A percentile compares a stretch with the other conserved stretches of the same genome.
These are phyloP conservation scores for Senecio squalidus DNA, from an alignment of 140 eudicot species.

Conservation along the genomic window DNA sequence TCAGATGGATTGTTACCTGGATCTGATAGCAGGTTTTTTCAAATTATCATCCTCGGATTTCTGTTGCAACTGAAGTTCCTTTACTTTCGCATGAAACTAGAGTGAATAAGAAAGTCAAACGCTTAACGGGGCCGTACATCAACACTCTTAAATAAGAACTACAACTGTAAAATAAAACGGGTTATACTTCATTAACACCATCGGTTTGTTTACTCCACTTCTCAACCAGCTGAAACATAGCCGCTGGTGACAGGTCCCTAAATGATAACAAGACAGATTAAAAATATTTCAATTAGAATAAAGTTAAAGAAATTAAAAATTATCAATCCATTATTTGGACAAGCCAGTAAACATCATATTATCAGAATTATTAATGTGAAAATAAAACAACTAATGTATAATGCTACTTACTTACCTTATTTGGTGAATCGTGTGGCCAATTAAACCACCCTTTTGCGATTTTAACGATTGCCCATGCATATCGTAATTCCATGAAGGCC, in stretches of 20 bases:
- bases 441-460: constrained; percentile 32
- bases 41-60: constrained; percentile 28
- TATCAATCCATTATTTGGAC: neutral
- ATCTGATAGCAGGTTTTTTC: constrained; percentile 30
- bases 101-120: constrained; percentile 15
- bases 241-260: constrained; percentile 68
- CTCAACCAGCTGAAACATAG: constrained; percentile 48
- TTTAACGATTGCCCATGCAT: constrained; percentile 23
- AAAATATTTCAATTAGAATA: too few relatives aligned
- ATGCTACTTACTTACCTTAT: constrained; percentile 42
- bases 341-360: neutral
- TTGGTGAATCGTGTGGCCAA: constrained; percentile 39
- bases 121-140: constrained; percentile 2
- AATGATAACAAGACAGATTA: constrained; percentile 6
- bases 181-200: constrained; percentile 52
- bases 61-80: constrained; percentile 49
- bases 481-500: constrained; percentile 28
- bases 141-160: neutral
- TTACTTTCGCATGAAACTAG: constrained; percentile 69
- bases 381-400: neutral
- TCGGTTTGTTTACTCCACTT: constrained; percentile 58
- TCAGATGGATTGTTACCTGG: constrained; percentile 34
- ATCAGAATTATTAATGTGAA: too few relatives aligned
- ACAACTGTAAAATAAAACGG: neutral
- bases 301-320: neutral